These are phyloP conservation scores for Wickerhamiella sergipiensis DNA, from an alignment of 805 yeast species.

Conservation along the genomic window DNA sequence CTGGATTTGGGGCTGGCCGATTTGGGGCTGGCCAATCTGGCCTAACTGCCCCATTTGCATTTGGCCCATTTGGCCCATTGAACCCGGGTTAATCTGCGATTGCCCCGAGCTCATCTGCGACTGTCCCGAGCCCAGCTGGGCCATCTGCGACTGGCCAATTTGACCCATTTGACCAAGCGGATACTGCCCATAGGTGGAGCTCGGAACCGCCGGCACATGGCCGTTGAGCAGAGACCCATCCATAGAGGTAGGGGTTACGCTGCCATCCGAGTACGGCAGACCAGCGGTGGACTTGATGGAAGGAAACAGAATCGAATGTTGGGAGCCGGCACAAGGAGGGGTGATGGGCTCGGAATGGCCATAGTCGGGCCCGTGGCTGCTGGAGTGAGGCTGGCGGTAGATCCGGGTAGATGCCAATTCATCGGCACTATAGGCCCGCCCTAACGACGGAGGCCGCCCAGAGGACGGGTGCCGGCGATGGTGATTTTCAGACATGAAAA, in stretches of 20 bases:
- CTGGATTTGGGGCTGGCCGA: too few species aligned
- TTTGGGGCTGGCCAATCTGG: too few species aligned
- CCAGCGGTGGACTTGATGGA: neutral
- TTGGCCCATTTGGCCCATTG: too few species aligned
- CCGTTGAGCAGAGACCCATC: neutral
- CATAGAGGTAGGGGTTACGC: neutral
- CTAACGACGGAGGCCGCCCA: neutral
- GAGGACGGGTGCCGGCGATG: neutral
- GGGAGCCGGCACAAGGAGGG: slow-evolving; percentile 1
- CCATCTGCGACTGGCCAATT: too few species aligned
- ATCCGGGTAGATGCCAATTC: neutral
- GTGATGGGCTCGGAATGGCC: slow-evolving; percentile 1
- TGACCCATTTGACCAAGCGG: neutral
- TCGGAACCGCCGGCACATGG: too few species aligned
- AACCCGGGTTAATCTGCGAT: too few species aligned
- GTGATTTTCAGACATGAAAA: neutral
- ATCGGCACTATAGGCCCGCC: slow-evolving; percentile 1
- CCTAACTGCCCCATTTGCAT: too few species aligned
- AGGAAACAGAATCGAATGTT: neutral
- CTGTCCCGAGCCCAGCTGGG: too few species aligned
- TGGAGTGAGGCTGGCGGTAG: neutral
- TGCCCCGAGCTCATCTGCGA: too few species aligned
- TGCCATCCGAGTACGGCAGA: neutral
- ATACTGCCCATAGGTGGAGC: too few species aligned
- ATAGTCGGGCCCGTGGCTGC: neutral